Evolutionary conservation across 148 eudicot genomes (phyloP), one percentile per base, ranked within the genome.

Genomic region (Heliosperma pusillum): DNA sequence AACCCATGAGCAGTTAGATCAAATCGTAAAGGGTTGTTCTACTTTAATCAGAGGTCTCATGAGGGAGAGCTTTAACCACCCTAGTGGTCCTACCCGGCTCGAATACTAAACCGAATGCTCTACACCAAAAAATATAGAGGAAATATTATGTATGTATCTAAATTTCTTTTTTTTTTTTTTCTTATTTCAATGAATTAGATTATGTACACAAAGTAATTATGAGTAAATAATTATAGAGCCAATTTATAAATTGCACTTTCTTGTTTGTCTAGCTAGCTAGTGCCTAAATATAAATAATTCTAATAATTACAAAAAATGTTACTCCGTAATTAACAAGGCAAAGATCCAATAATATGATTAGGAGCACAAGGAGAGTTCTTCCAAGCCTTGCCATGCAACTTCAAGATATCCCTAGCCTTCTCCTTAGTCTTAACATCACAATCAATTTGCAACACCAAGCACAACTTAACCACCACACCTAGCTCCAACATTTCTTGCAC

Each of bases 391-490:
- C 86, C 79, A 78, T 89, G 91, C 85, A 84, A 45, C 70, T 81
- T 91, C 56, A 89, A 82, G 1, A 91, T 80, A 79, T 89, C 97
- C 42, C 68, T 79, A 5, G 88, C 93, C 72, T 66, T 89, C 77
- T 85, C 93, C 81, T 83, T 91, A 1, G 82, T 84, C 81, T 85
- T 91, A 56, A 9, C 70, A 6, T 91, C 91, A 80, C 90, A 81
- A 58, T 91, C 89, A 60, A 87, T 87, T 47, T 89, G 97, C 74
- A 89, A 76, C 74, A 91, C 89, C 81, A 91, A 74, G 26, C 87
- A 87, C 80, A 91, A 44, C 80, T 91, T 91, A 1, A 86, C 73
- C 81, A 89, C 91, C 74, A 89, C 89, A 1, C 97, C 97, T 2
- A 89, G 44, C 21, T 85, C 84, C 84, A 86, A 15, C 97, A 91